These are phyloP conservation scores for Cladosporium sp. DNA, from an alignment of 2,329 filamentous ascomycete genomes.

Conservation along the genomic window DNA sequence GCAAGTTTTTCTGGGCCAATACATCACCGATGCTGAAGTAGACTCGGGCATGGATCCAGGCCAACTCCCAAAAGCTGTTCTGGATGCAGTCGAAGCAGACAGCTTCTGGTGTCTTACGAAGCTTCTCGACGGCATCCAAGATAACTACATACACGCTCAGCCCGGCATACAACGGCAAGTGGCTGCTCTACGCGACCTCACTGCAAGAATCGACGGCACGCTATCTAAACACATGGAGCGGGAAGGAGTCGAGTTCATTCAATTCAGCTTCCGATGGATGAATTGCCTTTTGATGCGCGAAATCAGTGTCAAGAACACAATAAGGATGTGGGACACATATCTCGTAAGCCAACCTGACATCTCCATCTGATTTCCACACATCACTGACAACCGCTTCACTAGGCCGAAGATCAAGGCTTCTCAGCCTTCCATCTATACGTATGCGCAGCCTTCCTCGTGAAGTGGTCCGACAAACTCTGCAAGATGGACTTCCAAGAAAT, in stretches of 20 bases:
- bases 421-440: constrained; percentile 98
- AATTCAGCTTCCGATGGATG: constrained; percentile 99
- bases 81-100: constrained; percentile 96
- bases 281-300: constrained; percentile 98
- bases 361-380: neutral
- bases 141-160: constrained; percentile 98
- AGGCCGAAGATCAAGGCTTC: constrained; percentile 98
- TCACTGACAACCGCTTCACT: constrained; percentile 17
- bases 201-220: constrained; percentile 80
- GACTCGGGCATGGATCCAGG: constrained; percentile 96
- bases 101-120: constrained; percentile 99
- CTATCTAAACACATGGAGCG: constrained; percentile 86
- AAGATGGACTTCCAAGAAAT: constrained; percentile 99
- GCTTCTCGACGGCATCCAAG: constrained; percentile 95
- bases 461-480: constrained; percentile 92
- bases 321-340: constrained; percentile 99
- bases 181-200: constrained; percentile 82
- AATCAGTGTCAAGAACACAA: constrained; percentile 93
- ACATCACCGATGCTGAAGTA: constrained; percentile 91
- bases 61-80: constrained; percentile 82
- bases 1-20: constrained; percentile 93
- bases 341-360: constrained; percentile 63
- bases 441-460: constrained; percentile 94
- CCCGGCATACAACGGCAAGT: constrained; percentile 96
- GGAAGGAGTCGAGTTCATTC: constrained; percentile 96